phyloP scores from a whole-genome alignment of 805 yeast genomes.

The Wickerhamiella nectarea region DNA sequence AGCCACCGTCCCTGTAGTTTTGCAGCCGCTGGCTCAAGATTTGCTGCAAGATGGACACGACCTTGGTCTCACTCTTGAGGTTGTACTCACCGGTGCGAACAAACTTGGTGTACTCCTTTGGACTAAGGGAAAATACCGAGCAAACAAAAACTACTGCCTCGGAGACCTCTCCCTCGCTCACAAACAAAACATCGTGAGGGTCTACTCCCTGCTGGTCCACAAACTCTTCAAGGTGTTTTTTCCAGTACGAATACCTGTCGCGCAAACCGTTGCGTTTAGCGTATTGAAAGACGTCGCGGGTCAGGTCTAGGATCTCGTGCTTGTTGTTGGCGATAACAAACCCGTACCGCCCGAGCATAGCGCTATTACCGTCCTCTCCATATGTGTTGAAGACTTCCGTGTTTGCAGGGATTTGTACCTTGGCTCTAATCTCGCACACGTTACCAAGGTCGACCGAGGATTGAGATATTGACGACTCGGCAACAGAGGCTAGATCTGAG shows the following conservation, averaged over 20 bases:
- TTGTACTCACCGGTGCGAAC: constrained; percentile 10
- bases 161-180: constrained; percentile 2
- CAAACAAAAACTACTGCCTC: constrained; percentile 2
- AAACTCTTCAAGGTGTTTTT: constrained; percentile 24
- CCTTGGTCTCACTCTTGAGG: constrained; percentile 13
- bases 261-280: constrained; percentile 23
- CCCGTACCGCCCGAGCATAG: constrained; percentile 64
- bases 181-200: constrained; percentile 2
- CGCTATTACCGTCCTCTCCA: constrained; percentile 57
- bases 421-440: constrained; percentile 59
- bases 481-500: constrained; percentile 19
- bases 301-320: constrained; percentile 46
- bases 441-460: constrained; percentile 17
- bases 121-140: constrained; percentile 4
- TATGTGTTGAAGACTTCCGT: constrained; percentile 70
- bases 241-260: constrained; percentile 33
- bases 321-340: constrained; percentile 45
- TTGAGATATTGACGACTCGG: too few relatives aligned
- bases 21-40: not conserved
- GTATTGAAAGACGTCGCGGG: constrained; percentile 33
- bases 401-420: constrained; percentile 32
- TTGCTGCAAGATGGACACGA: constrained; percentile 1
- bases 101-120: constrained; percentile 11
- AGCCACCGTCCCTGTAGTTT: constrained; percentile 15
- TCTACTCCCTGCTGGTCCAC: constrained; percentile 6